Evolutionary conservation across 345 rosid species (phyloP).

Genomic region (Garcia nutans): DNA sequence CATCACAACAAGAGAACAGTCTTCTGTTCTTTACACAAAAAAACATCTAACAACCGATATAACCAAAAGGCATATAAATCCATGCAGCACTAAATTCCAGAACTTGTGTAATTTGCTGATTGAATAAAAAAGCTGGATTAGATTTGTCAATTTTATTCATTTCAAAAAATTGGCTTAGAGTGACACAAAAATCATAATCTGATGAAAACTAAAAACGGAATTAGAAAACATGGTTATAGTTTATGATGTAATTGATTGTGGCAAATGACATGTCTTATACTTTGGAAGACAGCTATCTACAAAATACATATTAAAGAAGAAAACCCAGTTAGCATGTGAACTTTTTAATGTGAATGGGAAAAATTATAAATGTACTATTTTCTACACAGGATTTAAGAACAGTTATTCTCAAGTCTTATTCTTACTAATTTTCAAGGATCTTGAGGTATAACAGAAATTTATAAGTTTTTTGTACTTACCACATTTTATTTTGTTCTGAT

Average conservation of each 20-base stretch:
- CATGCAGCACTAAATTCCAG: not conserved
- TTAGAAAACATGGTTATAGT: not conserved
- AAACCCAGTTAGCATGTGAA: not conserved
- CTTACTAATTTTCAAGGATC: conserved; percentile 4
- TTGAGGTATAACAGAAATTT: conserved; percentile 9
- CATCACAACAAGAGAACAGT: not conserved
- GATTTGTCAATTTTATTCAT: not conserved
- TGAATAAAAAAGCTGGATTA: not conserved
- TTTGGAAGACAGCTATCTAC: not conserved
- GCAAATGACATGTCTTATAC: not conserved
- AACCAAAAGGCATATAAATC: not conserved
- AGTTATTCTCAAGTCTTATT: not conserved
- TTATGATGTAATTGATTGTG: not conserved
- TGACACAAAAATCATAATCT: not conserved
- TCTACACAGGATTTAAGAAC: not conserved
- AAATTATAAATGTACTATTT: not conserved
- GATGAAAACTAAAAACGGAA: not conserved
- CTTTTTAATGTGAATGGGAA: not conserved
- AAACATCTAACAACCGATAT: not conserved
- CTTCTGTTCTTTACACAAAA: not conserved
- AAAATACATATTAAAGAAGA: not conserved
- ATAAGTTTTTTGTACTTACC: conserved; percentile 52
- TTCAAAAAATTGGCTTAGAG: not conserved
- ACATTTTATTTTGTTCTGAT: conserved; percentile 85
- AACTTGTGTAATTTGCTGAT: not conserved